Percentiles rank a stretch among this genome's conserved stretches.
Conservation (phyloP, 2,329 filamentous ascomycete species). For the Fusarium xylarioides region DNA sequence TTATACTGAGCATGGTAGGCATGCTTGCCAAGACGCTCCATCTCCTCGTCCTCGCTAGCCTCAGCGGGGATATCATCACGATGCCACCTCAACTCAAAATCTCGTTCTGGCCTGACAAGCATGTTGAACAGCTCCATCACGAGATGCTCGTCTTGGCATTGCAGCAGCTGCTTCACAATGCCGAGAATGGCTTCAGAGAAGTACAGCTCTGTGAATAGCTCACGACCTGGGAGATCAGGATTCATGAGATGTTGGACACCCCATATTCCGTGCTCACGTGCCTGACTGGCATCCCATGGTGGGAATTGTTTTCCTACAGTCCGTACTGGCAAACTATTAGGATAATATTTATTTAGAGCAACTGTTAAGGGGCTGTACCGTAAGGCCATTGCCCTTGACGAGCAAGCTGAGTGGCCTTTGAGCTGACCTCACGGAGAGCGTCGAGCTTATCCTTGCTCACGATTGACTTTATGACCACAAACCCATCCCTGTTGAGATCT, state of each 20-base stretch:
- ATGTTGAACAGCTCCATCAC: conserved; percentile 92
- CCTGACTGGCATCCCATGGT: conserved; percentile 74
- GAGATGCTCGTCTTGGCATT: conserved; percentile 66
- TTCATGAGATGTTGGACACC: conserved; percentile 87
- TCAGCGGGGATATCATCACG: conserved; percentile 80
- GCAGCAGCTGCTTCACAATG: conserved; percentile 72
- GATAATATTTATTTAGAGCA: conserved; percentile 64
- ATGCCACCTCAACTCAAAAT: conserved; percentile 85
- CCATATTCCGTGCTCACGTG: conserved; percentile 76
- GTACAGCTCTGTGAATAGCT: conserved; percentile 73
- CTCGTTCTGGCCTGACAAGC: conserved; percentile 74
- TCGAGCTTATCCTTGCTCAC: conserved; percentile 65
- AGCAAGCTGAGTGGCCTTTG: conserved; percentile 66
- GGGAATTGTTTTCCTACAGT: conserved; percentile 82
- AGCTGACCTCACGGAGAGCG: conserved; percentile 67
- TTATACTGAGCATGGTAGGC: conserved; percentile 89
- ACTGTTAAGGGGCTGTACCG: conserved; percentile 57
- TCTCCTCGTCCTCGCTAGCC: conserved; percentile 73
- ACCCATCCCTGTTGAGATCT: conserved; percentile 75
- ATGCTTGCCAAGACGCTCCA: conserved; percentile 64
- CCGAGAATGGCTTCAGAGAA: conserved; percentile 72
- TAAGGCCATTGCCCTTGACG: conserved; percentile 80
- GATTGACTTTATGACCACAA: conserved; percentile 74
- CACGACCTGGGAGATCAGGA: conserved; percentile 70
- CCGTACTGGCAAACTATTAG: not conserved